Percentiles rank a stretch among this genome's conserved stretches.
Evolutionary conservation across 306 rosid species (phyloP).

Genomic region (Gastrolobium villosum): DNA sequence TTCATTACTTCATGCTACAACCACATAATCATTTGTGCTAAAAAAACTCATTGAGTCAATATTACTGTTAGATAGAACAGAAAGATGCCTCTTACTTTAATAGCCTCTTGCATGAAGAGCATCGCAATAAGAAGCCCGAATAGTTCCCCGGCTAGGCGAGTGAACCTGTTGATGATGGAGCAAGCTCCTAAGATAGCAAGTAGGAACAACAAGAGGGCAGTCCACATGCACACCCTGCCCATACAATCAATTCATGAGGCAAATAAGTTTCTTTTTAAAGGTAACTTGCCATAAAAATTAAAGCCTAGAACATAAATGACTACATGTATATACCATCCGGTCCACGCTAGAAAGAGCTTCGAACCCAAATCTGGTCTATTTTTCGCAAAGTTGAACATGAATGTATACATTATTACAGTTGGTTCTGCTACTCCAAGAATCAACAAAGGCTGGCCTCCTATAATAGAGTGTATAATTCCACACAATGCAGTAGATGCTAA

Average conservation of each 20-base stretch:
- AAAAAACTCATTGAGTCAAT: background rate
- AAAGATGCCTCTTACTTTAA: constrained; percentile 61
- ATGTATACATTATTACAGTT: constrained; percentile 84
- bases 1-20: constrained; percentile 15
- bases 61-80: constrained; percentile 13
- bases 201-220: constrained; percentile 73
- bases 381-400: constrained; percentile 86
- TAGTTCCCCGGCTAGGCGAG: constrained; percentile 84
- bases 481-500: constrained; percentile 85
- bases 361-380: constrained; percentile 81
- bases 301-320: constrained; percentile 12
- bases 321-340: constrained; percentile 70
- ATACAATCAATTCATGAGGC: constrained; percentile 34
- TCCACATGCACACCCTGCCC: constrained; percentile 85
- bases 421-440: constrained; percentile 93
- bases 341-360: constrained; percentile 82
- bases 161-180: constrained; percentile 82
- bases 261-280: background rate
- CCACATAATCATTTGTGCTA: constrained; percentile 22
- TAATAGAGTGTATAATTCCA: constrained; percentile 83
- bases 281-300: background rate
- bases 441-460: constrained; percentile 87
- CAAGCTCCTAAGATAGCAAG: constrained; percentile 86
- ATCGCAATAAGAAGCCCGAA: constrained; percentile 88
- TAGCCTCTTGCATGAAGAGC: constrained; percentile 91